Conservation (phyloP, 2,329 filamentous ascomycete genomes). For the Knufia petricola region DNA sequence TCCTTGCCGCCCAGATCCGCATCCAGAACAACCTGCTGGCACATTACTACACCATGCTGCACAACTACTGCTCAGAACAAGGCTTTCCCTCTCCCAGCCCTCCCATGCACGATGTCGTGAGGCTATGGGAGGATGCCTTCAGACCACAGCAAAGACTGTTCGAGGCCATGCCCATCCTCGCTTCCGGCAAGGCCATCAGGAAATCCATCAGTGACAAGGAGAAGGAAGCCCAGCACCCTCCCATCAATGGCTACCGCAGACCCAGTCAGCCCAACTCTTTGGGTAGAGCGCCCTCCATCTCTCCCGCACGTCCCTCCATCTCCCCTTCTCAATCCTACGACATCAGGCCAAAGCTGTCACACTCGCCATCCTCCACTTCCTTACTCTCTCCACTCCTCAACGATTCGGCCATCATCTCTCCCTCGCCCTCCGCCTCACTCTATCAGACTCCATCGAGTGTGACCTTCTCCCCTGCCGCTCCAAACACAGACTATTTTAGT, state of each 20-base stretch:
- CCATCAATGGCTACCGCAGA: constrained; percentile 31
- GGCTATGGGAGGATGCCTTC: constrained; percentile 55
- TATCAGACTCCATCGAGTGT: constrained; percentile 22
- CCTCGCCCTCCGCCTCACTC: constrained; percentile 24
- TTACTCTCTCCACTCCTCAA: constrained; percentile 25
- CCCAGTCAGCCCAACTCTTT: constrained; percentile 30
- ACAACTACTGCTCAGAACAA: constrained; percentile 61
- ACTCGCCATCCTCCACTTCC: constrained; percentile 25
- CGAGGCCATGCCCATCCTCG: constrained; percentile 56
- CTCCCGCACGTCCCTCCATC: constrained; percentile 24
- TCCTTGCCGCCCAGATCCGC: constrained; percentile 61
- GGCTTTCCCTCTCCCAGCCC: constrained; percentile 63
- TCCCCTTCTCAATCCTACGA: constrained; percentile 25
- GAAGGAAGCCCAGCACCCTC: constrained; percentile 40
- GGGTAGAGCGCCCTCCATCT: constrained; percentile 25
- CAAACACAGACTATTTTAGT: constrained; percentile 38
- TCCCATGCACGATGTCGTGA: constrained; percentile 60
- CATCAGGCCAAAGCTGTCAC: constrained; percentile 27
- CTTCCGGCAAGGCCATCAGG: constrained; percentile 57
- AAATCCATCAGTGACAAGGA: constrained; percentile 42
- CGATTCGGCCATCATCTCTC: constrained; percentile 22
- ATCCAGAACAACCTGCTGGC: constrained; percentile 70
- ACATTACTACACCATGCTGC: constrained; percentile 66
- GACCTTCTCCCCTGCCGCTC: constrained; percentile 31
- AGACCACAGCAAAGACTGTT: constrained; percentile 55